Base-by-base conservation (phyloP, 1,284 basidiomycete genomes). In the Mixia osmundae region DNA sequence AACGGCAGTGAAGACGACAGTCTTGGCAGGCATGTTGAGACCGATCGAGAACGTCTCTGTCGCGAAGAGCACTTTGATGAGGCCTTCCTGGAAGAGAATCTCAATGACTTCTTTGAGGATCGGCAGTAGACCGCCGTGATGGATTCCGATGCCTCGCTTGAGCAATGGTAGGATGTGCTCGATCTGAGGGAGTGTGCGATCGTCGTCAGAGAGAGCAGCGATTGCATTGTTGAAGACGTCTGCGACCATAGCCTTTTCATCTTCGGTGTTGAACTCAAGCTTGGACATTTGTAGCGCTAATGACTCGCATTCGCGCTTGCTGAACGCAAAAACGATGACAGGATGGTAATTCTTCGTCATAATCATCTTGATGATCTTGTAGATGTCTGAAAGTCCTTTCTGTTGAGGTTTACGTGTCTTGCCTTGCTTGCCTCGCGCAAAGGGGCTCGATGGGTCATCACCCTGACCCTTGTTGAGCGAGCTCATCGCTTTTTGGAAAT, bases 31-130 rank as follows among this genome's bases (percentile, higher is more conserved):
- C 91, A 99, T 99, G 61, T 99, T 99, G 36, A 99, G 65, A 38
- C 91, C 39, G 48, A 99, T 99, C 4, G 87, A 94, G 62, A 99
- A 99, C 0, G 91, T 99, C 59, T 99, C 91, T 0, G 91, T 99
- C 2, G 91, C 91, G 51, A 97, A 99, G 25, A 99, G 69, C 16
- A 87, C 85, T 57, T 97, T 99, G 64, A 97, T 85, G 36, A 97
- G 65, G n/a, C 91, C 89, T 53, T 97, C 91, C 54, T 97, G 89
- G 64, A 99, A 99, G 23, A 99, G 66, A 45, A 99, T 94, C 59
- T 99, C 91, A 56, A 99, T 95, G 34, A 95, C 87, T 55, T 99
- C 91, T 56, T 99, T 99, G 36, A 99, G 66, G 46, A 97, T 91
- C 2, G 91, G 91, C 6, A 99, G 66, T 16, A 99, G 67, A 39